A percentile compares a stretch with the other conserved stretches of the same genome.
Conservation (phyloP, 2,329 filamentous ascomycete species). For the Diplodia scrobiculata region DNA sequence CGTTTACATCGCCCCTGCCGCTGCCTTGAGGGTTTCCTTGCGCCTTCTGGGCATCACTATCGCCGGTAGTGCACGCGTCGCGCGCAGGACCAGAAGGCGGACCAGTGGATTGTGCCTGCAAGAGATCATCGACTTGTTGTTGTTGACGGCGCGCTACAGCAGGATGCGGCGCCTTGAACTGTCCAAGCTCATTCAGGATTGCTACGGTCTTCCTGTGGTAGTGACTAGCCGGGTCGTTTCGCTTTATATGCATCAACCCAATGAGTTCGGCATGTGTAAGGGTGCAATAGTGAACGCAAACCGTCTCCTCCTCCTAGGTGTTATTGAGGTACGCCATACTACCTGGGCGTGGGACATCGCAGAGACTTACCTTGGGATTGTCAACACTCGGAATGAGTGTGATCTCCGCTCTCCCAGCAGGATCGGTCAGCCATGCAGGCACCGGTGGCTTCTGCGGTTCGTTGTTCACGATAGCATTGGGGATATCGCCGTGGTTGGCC, state of each 20-base stretch:
- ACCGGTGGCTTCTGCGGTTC: neutral
- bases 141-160: neutral
- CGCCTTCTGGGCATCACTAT: neutral
- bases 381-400: neutral
- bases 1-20: neutral
- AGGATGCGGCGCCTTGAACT: neutral
- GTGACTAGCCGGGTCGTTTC: neutral
- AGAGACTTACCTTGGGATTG: neutral
- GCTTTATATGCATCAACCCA: neutral
- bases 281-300: neutral
- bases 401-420: neutral
- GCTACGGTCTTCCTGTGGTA: neutral
- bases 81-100: neutral
- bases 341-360: neutral
- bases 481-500: neutral
- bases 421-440: conserved; percentile 11
- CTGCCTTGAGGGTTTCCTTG: neutral
- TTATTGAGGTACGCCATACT: neutral
- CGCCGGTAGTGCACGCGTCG: neutral
- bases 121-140: neutral
- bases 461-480: too few relatives aligned
- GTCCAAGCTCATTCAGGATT: neutral
- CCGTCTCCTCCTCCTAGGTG: neutral
- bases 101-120: neutral
- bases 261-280: neutral